Evolutionary conservation across 805 yeast genomes (phyloP).

Genomic region (Yarrowia bubula): DNA sequence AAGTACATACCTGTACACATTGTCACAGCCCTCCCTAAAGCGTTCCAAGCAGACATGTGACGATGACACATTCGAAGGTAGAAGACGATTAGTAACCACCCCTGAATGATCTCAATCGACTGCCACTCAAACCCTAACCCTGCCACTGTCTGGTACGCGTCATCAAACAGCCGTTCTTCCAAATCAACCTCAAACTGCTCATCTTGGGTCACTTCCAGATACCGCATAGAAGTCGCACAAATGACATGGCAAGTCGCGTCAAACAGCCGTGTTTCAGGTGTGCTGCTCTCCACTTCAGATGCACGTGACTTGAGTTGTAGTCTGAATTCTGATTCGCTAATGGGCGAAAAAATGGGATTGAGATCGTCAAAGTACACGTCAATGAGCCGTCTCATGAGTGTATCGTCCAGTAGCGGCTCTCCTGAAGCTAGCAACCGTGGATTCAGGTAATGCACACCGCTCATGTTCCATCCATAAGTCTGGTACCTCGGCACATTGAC

Average conservation of each 20-base stretch:
- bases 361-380: constrained; percentile 48
- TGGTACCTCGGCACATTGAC: constrained; percentile 54
- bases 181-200: constrained; percentile 34
- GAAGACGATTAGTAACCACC: constrained; percentile 48
- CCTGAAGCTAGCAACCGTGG: constrained; percentile 34
- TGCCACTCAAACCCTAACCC: constrained; percentile 52
- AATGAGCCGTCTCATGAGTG: constrained; percentile 36
- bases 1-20: constrained; percentile 49
- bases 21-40: constrained; percentile 45
- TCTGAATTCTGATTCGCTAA: constrained; percentile 54
- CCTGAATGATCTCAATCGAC: constrained; percentile 50
- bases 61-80: constrained; percentile 48
- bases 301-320: constrained; percentile 42
- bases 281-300: constrained; percentile 26
- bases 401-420: constrained; percentile 32
- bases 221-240: constrained; percentile 52
- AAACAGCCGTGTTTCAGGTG: constrained; percentile 44
- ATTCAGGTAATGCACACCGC: constrained; percentile 52
- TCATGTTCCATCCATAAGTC: constrained; percentile 64
- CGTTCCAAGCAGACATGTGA: constrained; percentile 46
- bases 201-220: constrained; percentile 43
- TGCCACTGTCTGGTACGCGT: constrained; percentile 42
- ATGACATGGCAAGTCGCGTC: constrained; percentile 51
- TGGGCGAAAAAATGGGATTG: constrained; percentile 53
- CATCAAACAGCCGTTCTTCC: constrained; percentile 47